Percentiles rank a stretch among this genome's conserved stretches.
Conservation (phyloP, 164 flowering plant genomes). For the Aristolochia californica region DNA sequence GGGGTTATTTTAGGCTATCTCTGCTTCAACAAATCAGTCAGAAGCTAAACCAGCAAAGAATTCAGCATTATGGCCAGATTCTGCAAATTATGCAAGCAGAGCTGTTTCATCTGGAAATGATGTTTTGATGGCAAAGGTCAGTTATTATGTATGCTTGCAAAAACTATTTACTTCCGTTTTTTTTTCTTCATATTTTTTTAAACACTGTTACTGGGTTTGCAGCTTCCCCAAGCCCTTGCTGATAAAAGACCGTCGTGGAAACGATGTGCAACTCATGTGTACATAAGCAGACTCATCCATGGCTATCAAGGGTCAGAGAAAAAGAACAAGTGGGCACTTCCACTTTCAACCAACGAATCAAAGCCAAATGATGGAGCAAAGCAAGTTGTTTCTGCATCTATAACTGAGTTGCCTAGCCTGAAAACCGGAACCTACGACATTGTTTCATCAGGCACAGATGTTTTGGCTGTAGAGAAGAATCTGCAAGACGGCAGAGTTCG, state of each 20-base stretch:
- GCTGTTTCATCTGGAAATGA: constrained; percentile 10
- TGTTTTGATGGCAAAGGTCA: constrained; percentile 3
- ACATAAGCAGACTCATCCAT: constrained; percentile 42
- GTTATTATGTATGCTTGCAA: background rate
- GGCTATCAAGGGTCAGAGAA: constrained; percentile 22
- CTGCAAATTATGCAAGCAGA: constrained; percentile 13
- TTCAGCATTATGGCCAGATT: constrained; percentile 30
- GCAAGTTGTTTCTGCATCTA: constrained; percentile 7
- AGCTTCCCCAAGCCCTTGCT: constrained; percentile 21
- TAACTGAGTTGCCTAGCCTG: constrained; percentile 3
- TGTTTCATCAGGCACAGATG: constrained; percentile 5
- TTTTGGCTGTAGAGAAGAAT: constrained; percentile 13
- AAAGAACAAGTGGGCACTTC: constrained; percentile 8
- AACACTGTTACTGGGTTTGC: constrained; percentile 5
- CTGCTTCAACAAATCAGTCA: constrained; percentile 7
- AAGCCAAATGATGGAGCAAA: constrained; percentile 19
- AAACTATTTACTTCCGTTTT: background rate
- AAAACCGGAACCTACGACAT: constrained; percentile 3
- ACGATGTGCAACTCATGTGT: constrained; percentile 47
- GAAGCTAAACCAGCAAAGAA: constrained; percentile 12
- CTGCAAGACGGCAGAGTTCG: constrained; percentile 19
- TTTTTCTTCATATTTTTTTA: background rate
- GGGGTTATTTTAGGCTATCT: constrained; percentile 12
- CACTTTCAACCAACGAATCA: constrained; percentile 6
- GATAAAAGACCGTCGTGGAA: constrained; percentile 28